Base-by-base conservation (phyloP, 2,329 filamentous ascomycete species). In the Plectosphaerella plurivora region DNA sequence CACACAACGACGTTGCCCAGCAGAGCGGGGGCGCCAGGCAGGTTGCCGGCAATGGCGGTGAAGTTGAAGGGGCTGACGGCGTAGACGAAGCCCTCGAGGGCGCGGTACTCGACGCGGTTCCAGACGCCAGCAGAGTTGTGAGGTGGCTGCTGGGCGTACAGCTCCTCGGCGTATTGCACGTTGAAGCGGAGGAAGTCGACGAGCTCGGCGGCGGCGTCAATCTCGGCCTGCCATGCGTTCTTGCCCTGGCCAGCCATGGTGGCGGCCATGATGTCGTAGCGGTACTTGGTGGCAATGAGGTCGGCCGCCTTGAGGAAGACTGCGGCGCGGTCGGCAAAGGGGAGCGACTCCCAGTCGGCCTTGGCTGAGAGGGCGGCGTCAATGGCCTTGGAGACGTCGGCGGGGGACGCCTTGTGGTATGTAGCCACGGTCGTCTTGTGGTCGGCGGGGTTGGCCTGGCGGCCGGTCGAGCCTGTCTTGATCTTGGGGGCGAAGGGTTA, bases 161-260 rank as follows among this genome's bases (percentile, higher is more conserved):
- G 76, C 67, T 97, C 89, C 73, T 96, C 87, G 25, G 93, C 93
- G 65, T 94, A 97, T 69, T 92, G 85, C 50, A 97, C 93, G 66
- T 94, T 94, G 77, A 97, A 96, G 66, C 91, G 84, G 67, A 97
- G 76, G 73, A 97, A 97, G 69, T 99, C 93, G 61, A 84, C 87
- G 61, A 96, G 74, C 78, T 99, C 94, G 9, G 93, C 93, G 16
- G 93, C 93, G 39, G 92, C 82, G 70, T 97, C 93, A 58, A 97
- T 97, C 79, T 99, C 93, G n/a, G 94, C 93, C 73, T 99, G 93
- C 91, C 91, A 97, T 47, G 90, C 91, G 69, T 97, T 97, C 83
- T 97, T 97, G 64, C 94, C 93, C 73, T 99, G 93, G 55, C 93
- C 94, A 33, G 96, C 78, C 84, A 97, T 96, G 14, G 94, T 97